Conservation (phyloP, 169 alveolate genomes). For the Besnoitia besnoiti region DNA sequence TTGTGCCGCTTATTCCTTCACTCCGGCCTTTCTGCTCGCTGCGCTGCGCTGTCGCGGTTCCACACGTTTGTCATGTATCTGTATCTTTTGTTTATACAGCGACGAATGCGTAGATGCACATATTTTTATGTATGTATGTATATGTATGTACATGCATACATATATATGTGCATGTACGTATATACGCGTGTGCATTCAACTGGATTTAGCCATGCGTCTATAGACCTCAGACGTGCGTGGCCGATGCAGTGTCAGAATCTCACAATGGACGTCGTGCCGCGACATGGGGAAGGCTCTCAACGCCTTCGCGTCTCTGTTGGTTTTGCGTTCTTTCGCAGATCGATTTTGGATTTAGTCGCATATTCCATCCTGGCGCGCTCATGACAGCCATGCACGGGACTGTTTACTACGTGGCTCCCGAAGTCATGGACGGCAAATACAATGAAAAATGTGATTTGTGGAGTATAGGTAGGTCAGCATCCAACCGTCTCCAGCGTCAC, state of each 20-base stretch:
- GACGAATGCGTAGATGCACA: too few species aligned
- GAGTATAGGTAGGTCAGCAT: conserved; percentile 67
- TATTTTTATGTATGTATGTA: too few species aligned
- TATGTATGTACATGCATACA: too few species aligned
- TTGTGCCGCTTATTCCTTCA: too few species aligned
- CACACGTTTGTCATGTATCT: too few species aligned
- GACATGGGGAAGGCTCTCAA: not conserved
- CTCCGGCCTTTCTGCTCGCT: too few species aligned
- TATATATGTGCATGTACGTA: too few species aligned
- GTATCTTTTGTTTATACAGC: too few species aligned
- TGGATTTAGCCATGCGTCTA: not conserved
- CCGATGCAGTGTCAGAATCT: not conserved
- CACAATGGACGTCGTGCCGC: not conserved
- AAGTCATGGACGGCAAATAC: conserved; percentile 71
- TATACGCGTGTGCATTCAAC: too few species aligned
- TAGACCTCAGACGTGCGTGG: not conserved
- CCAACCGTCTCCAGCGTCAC: not conserved
- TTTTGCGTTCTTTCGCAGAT: conserved; percentile 9
- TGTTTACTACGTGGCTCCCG: conserved; percentile 72
- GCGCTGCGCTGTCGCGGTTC: too few species aligned
- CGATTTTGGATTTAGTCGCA: conserved; percentile 68
- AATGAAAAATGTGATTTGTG: conserved; percentile 69
- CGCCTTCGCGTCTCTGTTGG: not conserved
- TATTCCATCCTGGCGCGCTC: conserved; percentile 59
- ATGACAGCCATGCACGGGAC: conserved; percentile 75